Evolutionary conservation across 805 yeast genomes (phyloP), one percentile per base, ranked within the genome.

Genomic region (Myxozyma sirexii): DNA sequence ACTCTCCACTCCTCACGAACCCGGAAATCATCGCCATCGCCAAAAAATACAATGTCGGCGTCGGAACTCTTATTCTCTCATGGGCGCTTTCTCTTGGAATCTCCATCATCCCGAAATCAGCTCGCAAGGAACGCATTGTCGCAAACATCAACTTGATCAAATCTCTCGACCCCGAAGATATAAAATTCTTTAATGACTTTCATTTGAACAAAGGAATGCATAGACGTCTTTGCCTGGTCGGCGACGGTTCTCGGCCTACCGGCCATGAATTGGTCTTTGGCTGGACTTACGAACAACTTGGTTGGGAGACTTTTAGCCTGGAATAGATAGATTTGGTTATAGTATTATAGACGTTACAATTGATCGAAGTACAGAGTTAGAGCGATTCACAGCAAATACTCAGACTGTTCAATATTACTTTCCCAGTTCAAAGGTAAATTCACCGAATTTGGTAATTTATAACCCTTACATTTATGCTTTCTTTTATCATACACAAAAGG

Each of bases 81-180:
- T 88, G 96, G 96, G 86, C 85, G 67, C 79, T 86, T 23, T 76
- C 80, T 60, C 77, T 82, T 39, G 91, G 88, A 1, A 78, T 87
- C 56, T 77, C 79, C 7, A 84, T 80, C 1, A 74, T 88, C 49
- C 90, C 94, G 44, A 83, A 92, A 74, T 85, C 96, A 4, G 43
- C 46, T 13, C 45, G 31, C 38, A 41, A 39, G 27, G 46, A 27
- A 10, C 35, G 54, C 7, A 52, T 38, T 19, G 5, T n/a, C 12
- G 53, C 53, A 64, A 88, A 88, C 76, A 15, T 56, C 55, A 33
- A 59, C 12, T 35, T 59, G 24, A 23, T 52, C 45, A 54, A 55
- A 29, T 35, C 52, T 4, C 42, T 60, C 3, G 49, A 26, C 7
- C 29, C 43, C 5, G 59, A 49, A n/a, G 64, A 57, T 37, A 41